These are phyloP conservation scores for Thoreauomyces humboldtii DNA, from an alignment of 192 early-diverging fungal genomes.

Conservation along the genomic window DNA sequence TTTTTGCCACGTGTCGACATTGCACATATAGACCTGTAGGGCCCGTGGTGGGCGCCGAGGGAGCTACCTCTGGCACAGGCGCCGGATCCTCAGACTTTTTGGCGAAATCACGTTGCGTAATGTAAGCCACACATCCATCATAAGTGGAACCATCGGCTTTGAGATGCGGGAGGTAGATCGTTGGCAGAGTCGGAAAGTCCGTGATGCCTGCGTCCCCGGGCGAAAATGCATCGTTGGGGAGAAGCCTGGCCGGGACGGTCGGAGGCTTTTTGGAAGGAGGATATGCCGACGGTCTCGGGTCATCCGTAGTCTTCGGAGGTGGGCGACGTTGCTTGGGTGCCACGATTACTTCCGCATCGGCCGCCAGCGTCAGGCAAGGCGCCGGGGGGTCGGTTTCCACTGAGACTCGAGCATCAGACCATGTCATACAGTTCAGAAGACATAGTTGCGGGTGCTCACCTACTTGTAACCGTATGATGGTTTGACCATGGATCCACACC, in stretches of 20 bases:
- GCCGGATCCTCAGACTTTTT: not conserved
- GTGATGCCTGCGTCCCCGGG: not conserved
- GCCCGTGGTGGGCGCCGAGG: not conserved
- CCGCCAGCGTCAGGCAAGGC: constrained; percentile 31
- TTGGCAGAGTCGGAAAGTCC: constrained; percentile 1
- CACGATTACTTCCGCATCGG: constrained; percentile 45
- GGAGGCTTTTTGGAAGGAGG: not conserved
- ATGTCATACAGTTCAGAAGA: no score
- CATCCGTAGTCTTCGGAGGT: not conserved
- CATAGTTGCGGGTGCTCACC: constrained; percentile 21
- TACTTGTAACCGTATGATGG: constrained; percentile 33
- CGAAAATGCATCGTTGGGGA: constrained; percentile 13
- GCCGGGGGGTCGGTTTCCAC: constrained; percentile 30
- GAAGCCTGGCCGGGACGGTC: not conserved
- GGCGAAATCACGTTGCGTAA: not conserved
- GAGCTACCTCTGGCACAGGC: no score
- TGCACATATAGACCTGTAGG: constrained; percentile 3
- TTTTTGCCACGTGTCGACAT: not conserved
- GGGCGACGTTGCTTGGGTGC: constrained; percentile 38
- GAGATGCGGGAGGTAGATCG: not conserved
- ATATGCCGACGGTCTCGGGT: not conserved
- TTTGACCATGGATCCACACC: constrained; percentile 40
- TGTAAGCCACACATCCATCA: constrained; percentile 1
- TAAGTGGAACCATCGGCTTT: not conserved
- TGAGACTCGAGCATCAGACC: no score